phyloP scores from a whole-genome alignment of 306 rosid genomes.

The Casuarina cunninghamiana region DNA sequence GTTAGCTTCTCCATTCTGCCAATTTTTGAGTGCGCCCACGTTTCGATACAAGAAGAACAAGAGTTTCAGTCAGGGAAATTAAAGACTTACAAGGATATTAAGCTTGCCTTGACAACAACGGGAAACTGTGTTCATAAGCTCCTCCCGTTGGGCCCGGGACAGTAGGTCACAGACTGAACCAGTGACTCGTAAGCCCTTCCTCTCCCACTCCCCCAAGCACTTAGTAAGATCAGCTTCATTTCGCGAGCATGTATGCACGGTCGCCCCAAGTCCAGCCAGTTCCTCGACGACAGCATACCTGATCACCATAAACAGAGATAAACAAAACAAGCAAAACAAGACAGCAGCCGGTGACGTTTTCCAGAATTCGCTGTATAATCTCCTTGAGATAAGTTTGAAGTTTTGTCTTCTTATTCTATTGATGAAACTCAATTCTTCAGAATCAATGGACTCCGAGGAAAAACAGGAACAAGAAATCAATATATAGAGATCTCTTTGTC shows the following conservation, averaged over 20 bases:
- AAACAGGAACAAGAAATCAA: too few relatives aligned
- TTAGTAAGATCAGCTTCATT: constrained; percentile 19
- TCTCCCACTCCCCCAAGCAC: constrained; percentile 22
- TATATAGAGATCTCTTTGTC: too few relatives aligned
- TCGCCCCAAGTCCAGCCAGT: constrained; percentile 13
- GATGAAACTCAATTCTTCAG: too few relatives aligned
- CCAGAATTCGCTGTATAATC: too few relatives aligned
- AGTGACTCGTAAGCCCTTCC: constrained; percentile 32
- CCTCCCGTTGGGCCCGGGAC: constrained; percentile 24
- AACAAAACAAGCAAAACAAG: background rate
- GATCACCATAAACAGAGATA: background rate
- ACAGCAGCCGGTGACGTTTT: background rate
- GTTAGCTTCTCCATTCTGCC: too few relatives aligned
- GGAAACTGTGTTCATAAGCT: constrained; percentile 22
- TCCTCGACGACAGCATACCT: constrained; percentile 25
- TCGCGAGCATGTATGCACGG: constrained; percentile 29
- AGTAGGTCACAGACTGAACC: constrained; percentile 35
- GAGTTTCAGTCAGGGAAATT: background rate
- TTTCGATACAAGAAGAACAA: background rate
- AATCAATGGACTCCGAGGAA: too few relatives aligned
- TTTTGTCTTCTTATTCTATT: too few relatives aligned
- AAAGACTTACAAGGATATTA: constrained; percentile 32
- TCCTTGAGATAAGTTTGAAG: too few relatives aligned
- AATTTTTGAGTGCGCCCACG: too few relatives aligned
- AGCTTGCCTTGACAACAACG: constrained; percentile 38